Base-by-base conservation (phyloP, 2,329 filamentous ascomycete species). In the Cercospora citrullina region DNA sequence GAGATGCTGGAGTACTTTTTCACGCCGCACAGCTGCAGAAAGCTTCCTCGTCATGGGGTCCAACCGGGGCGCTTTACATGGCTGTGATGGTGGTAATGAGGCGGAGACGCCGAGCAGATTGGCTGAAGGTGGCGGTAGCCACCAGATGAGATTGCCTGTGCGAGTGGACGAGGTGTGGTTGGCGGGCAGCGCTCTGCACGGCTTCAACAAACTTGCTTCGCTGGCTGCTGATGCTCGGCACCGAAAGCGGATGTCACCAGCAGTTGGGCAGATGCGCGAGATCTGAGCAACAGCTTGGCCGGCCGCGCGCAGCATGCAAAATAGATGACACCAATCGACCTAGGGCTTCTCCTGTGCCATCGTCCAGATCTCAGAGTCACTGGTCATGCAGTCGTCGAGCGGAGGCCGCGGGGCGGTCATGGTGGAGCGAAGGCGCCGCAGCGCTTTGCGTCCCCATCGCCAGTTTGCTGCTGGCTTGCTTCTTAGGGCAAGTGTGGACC, bases 21-120 rank as follows among this genome's bases (percentile, higher is more conserved):
- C 10, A 28, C 60, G 60, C 45, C 60, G 60, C 45, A 23, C 10
- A 63, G 18, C 18, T 63, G 60, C 60, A 63, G 42, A 53, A 31
- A 33, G 42, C 60, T 33, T 45, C 21, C 39, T 39, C 31, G 21
- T 28, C 26, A 42, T n/a, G 26, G 21, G 23, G 60, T 62, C 26
- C 60, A 18, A 10, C 23, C 14, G 21, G 36, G 39, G 36, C 60
- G 21, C 60, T 51, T n/a, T 28, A 9, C 23, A 51, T 62, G 60
- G 60, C 60, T 51, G 21, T n/a, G 21, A 28, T 5, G 36, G 39
- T 14, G 21, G 39, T 16, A 62, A 30, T 62, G 31, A 48, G 33
- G 60, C 60, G 60, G 60, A 53, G 60, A 53, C 60, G 4, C 60
- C 60, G 30, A 51, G 23, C 21, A 42, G 45, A 51, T 21, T 33